Percentiles rank a stretch among this genome's conserved stretches.
These are phyloP conservation scores for Nyctanthes arbortristis DNA, from an alignment of 257 asterid genomes.

Conservation along the genomic window DNA sequence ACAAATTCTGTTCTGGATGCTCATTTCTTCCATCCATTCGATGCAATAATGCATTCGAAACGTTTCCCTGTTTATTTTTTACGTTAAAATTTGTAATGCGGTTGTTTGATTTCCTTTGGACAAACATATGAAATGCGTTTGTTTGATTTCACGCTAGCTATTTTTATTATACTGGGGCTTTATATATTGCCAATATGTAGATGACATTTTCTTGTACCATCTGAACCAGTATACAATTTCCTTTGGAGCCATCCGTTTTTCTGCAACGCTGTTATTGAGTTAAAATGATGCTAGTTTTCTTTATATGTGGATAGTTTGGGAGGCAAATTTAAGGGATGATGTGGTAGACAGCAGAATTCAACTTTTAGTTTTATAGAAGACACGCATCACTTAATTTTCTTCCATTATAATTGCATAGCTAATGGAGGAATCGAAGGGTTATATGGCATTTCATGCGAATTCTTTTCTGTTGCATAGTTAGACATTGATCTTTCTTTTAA, in stretches of 20 bases:
- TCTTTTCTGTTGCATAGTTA: neutral
- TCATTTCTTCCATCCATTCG: neutral
- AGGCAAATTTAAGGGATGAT: neutral
- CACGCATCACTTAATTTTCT: neutral
- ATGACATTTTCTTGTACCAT: neutral
- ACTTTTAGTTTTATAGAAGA: neutral
- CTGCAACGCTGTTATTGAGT: no score
- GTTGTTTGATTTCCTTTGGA: neutral
- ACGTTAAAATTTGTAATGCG: neutral
- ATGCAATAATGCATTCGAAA: neutral
- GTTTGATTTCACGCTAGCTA: neutral
- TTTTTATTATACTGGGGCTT: neutral
- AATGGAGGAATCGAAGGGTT: neutral
- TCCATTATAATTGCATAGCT: neutral
- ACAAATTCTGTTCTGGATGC: slow-evolving; percentile 9
- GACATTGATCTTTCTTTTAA: neutral
- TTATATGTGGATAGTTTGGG: neutral
- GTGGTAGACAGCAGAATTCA: neutral
- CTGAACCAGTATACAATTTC: neutral
- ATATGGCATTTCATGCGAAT: neutral
- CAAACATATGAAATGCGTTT: no score
- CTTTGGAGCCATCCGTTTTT: neutral
- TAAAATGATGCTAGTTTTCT: neutral
- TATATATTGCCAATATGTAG: neutral
- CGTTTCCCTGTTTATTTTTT: no score